A percentile compares a stretch with the other conserved stretches of the same genome.
phyloP scores from a whole-genome alignment of 306 rosid genomes.

The Prinsepia uniflora region DNA sequence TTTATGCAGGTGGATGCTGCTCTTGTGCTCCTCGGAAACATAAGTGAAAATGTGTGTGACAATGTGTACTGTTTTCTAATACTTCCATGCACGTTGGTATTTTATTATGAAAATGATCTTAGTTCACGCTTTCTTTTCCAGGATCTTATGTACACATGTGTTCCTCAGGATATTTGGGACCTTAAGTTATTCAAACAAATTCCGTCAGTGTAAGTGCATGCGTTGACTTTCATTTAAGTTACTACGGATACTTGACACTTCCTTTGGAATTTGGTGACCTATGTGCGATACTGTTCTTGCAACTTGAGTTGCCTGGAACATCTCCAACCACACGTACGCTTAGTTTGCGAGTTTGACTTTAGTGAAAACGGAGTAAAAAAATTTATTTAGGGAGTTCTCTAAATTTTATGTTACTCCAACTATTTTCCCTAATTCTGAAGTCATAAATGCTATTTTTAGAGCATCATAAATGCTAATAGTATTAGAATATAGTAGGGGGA shows the following conservation, averaged over 20 bases:
- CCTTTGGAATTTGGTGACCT: background rate
- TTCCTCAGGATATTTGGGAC: slow-evolving; percentile 93
- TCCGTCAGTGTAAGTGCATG: slow-evolving; percentile 62
- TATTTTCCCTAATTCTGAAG: no score
- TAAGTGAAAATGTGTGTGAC: slow-evolving; percentile 74
- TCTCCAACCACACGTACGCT: no score
- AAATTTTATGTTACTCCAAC: no score
- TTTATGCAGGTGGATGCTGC: slow-evolving; percentile 81
- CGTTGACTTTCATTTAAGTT: background rate
- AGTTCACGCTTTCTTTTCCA: slow-evolving; percentile 38
- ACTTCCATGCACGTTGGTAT: slow-evolving; percentile 7
- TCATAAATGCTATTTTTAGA: no score
- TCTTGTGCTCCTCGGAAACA: slow-evolving; percentile 70
- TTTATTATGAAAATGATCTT: slow-evolving; percentile 13
- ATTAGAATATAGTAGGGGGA: no score
- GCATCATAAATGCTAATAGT: no score
- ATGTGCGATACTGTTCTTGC: background rate
- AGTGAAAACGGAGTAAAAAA: no score
- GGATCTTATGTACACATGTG: slow-evolving; percentile 55
- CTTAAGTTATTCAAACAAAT: slow-evolving; percentile 69
- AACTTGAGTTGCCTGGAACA: background rate
- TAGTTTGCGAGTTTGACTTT: no score
- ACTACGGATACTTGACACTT: background rate
- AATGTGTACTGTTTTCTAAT: slow-evolving; percentile 15
- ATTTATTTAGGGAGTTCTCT: no score